Base-by-base conservation (phyloP, 116 monocot species). In the Iris pallida region DNA sequence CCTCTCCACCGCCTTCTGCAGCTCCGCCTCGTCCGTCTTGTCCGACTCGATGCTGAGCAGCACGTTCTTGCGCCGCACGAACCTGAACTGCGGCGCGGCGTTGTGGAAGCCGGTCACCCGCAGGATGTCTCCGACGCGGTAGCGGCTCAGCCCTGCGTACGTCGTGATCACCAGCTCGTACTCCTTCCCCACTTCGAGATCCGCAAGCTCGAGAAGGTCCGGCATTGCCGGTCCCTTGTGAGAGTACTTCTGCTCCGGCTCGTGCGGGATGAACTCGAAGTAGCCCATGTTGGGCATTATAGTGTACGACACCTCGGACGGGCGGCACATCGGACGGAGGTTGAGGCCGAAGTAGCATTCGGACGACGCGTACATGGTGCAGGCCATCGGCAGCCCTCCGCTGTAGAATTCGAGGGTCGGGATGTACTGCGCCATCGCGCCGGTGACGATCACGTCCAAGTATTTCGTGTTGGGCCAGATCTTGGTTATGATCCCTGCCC, bases 291-390 rank as follows among this genome's bases (percentile, higher is more conserved):
- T 84, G 54, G 88, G 84, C 52, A 84, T 73, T 59, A 84, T 65
- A 7, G 88, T 84, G 68, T 88, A 88, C 45, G 84, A 70, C n/a
- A 88, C 88, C 4, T 88, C 79, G 2, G 45, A 42, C 42, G 88
- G 81, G 13, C 81, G 68, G 44, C 81, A 73, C 67, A 84, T 81
- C 4, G 88, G 88, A 0, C 63, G 42, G 12, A 88, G 73, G 53
- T 88, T 88, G 48, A 88, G 78, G 0, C 88, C 88, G 47, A 88
- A 83, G 67, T 73, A 84, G 66, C 81, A 83, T 73, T 88, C 88
- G 5, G 88, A 88, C 0, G 78, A 84, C 3, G 78, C 81, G 60
- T 88, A 88, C 76, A 79, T 76, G 61, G 84, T 84, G 75, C 88
- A 84, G 15, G 84, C 72, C 58, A 88, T 53, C 15, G 88, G 88